Evolutionary conservation across 2,329 filamentous ascomycete genomes (phyloP).

Genomic region (Pseudofabraea citricarpa): DNA sequence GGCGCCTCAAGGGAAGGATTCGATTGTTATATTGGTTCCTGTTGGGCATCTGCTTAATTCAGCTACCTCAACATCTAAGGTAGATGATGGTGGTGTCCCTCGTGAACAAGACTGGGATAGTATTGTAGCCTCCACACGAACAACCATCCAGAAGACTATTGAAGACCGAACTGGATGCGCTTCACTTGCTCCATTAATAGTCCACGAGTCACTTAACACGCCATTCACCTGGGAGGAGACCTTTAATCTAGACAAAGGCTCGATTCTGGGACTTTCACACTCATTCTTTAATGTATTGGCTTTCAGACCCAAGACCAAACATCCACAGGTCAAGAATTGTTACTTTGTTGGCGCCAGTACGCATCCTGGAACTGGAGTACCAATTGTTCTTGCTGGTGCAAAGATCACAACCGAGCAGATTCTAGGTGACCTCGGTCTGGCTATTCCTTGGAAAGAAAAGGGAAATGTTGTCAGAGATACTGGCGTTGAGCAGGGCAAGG

Average conservation of each 20-base stretch:
- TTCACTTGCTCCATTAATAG: constrained; percentile 30
- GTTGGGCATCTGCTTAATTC: constrained; percentile 62
- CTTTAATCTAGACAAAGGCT: constrained; percentile 73
- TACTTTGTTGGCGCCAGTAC: constrained; percentile 75
- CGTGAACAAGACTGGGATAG: constrained; percentile 53
- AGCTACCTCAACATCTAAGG: constrained; percentile 17
- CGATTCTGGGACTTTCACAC: constrained; percentile 68
- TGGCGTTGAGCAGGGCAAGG: constrained; percentile 16
- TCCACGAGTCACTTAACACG: constrained; percentile 60
- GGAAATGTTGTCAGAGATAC: constrained; percentile 8
- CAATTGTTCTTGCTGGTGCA: constrained; percentile 65
- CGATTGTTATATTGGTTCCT: constrained; percentile 66
- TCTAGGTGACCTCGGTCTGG: constrained; percentile 24
- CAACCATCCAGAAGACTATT: constrained; percentile 57
- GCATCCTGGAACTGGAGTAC: constrained; percentile 72
- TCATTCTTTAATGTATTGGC: constrained; percentile 69
- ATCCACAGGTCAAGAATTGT: constrained; percentile 37
- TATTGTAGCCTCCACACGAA: constrained; percentile 54
- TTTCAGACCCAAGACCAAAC: constrained; percentile 55
- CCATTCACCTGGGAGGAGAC: constrained; percentile 58
- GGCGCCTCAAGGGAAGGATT: constrained; percentile 60
- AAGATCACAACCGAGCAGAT: constrained; percentile 56
- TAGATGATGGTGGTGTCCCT: constrained; percentile 27
- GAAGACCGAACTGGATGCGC: constrained; percentile 52
- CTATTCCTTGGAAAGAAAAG: constrained; percentile 17